Base-by-base conservation (phyloP, 495 filamentous ascomycete genomes). In the Lophiostoma macrostomum region DNA sequence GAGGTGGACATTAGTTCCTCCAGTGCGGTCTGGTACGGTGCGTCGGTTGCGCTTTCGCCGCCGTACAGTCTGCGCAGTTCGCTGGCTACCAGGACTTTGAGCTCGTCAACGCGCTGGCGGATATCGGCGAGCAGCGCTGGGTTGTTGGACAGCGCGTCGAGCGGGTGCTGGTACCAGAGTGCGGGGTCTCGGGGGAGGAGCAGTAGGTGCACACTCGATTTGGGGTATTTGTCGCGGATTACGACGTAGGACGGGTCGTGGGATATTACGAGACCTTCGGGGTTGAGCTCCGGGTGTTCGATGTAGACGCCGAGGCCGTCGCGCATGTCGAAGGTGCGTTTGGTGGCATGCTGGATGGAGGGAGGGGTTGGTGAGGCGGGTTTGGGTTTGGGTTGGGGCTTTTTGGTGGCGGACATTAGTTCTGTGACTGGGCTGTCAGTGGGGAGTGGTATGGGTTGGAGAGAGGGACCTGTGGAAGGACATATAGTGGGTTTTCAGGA, bases 191-290 rank as follows among this genome's bases (percentile, higher is more conserved):
- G 86, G 8, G 91, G 88, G 3, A 98, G 80, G 8, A 98, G 80
- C 12, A 98, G 88, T 0, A 88, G 73, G 69, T 98, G 93, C 5
- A 96, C 71, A 11, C 77, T 80, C 18, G 41, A 29, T 68, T 97
- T 96, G 4, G 91, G 90, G 65, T 80, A 98, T 41, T 79, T 67
- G 68, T 98, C 93, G 34, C 85, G 73, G 70, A 96, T 89, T 13
- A 80, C 79, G 34, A 96, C 91, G 52, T 86, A 94, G 53, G 83
- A 69, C 5, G 74, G 69, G 58, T 83, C 80, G 69, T 86, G 71
- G 65, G 80, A 85, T 39, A 96, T 76, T 0, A 96, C 84, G 0
- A 74, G 68, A 31, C 64, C 69, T 1, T 77, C 34, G 0, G 85
- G 81, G 61, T 80, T 88, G 1, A 78, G 70, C 13, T 78, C 73